phyloP scores from a whole-genome alignment of 176 grass and related monocot genomes.

The Avena insularis region DNA sequence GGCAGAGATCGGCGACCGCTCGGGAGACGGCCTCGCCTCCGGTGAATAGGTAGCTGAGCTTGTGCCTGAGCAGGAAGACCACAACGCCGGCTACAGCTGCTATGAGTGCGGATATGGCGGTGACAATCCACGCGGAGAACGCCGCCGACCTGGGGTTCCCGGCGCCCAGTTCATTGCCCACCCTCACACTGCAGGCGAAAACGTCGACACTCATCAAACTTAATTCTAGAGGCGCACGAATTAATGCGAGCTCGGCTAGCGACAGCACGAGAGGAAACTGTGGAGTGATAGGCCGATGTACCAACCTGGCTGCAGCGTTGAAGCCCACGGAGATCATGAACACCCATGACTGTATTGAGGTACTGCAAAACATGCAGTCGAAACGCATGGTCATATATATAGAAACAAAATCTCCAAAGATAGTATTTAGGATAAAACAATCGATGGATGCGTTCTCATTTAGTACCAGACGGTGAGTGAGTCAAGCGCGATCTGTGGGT shows the following conservation, averaged over 20 bases:
- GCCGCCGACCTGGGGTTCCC: conserved; percentile 74
- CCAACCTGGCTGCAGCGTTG: conserved; percentile 87
- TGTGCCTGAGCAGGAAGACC: conserved; percentile 60
- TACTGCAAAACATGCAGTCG: conserved; percentile 46
- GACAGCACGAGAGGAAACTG: too few species aligned
- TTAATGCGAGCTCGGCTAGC: too few species aligned
- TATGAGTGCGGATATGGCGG: conserved; percentile 60
- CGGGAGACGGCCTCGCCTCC: conserved; percentile 59
- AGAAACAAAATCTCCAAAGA: not conserved
- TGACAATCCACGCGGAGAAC: conserved; percentile 75
- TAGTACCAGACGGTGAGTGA: conserved; percentile 84
- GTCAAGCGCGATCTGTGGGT: conserved; percentile 81
- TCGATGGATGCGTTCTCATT: not conserved
- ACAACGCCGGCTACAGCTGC: conserved; percentile 48
- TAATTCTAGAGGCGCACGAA: not conserved
- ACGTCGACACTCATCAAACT: not conserved
- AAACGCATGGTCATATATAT: not conserved
- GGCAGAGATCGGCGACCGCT: conserved; percentile 78
- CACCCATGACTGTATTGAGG: conserved; percentile 74
- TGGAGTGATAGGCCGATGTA: not conserved
- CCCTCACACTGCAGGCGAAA: conserved; percentile 58
- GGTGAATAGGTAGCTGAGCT: conserved; percentile 90
- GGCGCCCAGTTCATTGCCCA: conserved; percentile 89
- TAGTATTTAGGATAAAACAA: not conserved
- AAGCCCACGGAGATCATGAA: conserved; percentile 95